phyloP scores from a whole-genome alignment of 192 early-diverging fungal species.

The Coemansia sp. region DNA sequence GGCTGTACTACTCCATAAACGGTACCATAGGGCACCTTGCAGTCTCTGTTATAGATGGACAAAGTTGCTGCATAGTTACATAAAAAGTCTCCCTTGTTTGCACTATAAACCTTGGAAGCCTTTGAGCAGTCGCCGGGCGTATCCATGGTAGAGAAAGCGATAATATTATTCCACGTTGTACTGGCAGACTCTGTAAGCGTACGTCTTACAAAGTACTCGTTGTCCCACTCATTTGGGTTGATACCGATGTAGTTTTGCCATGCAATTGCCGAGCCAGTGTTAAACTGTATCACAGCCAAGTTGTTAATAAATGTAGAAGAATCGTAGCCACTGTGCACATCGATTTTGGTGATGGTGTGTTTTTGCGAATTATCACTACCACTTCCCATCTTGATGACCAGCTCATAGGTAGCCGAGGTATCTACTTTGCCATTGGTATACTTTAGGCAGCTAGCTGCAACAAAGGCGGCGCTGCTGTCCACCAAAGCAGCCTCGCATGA shows the following conservation, averaged over 20 bases:
- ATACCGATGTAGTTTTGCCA: conserved; percentile 38
- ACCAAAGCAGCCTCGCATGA: conserved; percentile 35
- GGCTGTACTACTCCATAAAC: conserved; percentile 38
- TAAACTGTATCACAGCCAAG: conserved; percentile 36
- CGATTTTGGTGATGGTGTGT: conserved; percentile 11
- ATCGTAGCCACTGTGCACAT: conserved; percentile 24
- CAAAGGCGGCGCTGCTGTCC: conserved; percentile 31
- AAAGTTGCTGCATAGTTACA: conserved; percentile 25
- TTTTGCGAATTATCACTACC: conserved; percentile 9
- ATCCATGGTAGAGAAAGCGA: conserved; percentile 6
- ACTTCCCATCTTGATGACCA: conserved; percentile 14
- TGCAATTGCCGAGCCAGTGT: neutral
- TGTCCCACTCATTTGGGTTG: conserved; percentile 25
- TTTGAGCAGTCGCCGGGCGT: conserved; percentile 26
- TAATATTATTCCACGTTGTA: conserved; percentile 17
- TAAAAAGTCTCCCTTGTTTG: conserved; percentile 32
- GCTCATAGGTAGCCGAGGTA: conserved; percentile 6
- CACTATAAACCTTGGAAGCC: conserved; percentile 18
- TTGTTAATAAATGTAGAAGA: conserved; percentile 24
- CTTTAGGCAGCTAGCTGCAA: conserved; percentile 38
- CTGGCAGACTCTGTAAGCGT: conserved; percentile 9
- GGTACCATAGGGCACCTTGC: conserved; percentile 34
- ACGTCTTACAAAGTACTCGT: conserved; percentile 21
- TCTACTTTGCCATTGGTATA: conserved; percentile 6
- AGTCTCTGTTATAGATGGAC: conserved; percentile 20